Evolutionary conservation across 768 basidiomycete species (phyloP), one percentile per base, ranked within the genome.

Genomic region (Naematelia encephala): DNA sequence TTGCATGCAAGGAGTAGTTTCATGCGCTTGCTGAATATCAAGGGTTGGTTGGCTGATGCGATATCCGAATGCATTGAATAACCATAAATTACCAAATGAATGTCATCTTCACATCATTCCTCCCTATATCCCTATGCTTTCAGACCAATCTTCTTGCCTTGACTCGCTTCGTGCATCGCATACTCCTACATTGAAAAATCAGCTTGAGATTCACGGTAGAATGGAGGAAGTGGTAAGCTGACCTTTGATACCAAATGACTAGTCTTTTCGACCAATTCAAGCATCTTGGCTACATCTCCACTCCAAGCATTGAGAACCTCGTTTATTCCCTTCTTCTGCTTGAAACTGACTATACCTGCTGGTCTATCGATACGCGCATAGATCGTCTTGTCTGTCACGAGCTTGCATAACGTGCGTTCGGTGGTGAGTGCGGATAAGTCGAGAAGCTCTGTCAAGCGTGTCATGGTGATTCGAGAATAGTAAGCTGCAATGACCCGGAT

Each of bases 301-400:
- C 91, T 93, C 94, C 96, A 99, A 62, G 91, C 90, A 73, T 98
- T 98, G 87, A 99, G 87, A 4, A 91, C 87, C 69, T 96, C 91
- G 73, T 97, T 93, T 1, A 89, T 84, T 55, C 82, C 86, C 65
- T 86, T 85, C 78, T 87, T 88, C 67, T 82, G 84, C 67, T 85
- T 84, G 82, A 99, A 99, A 72, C 82, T 87, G 56, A 99, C 85
- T 55, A 97, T 84, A 2, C 91, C 93, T 2, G 87, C 82, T 51
- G 92, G 92, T 57, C 96, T 84, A 77, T 99, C 94, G 63, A 91
- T 86, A 51, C 91, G 86, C 25, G 96, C 96, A 85, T 89, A 94
- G 44, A 99, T 85, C 5, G 89, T 90, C 59, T 89, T 89, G 25
- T 88, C 88, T 28, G 92, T 90, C 5, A 98, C 96, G 27, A 99